A percentile compares a stretch with the other conserved stretches of the same genome.
Conservation (phyloP, 352 stramenopile genomes). For the Phytophthora sp. region DNA sequence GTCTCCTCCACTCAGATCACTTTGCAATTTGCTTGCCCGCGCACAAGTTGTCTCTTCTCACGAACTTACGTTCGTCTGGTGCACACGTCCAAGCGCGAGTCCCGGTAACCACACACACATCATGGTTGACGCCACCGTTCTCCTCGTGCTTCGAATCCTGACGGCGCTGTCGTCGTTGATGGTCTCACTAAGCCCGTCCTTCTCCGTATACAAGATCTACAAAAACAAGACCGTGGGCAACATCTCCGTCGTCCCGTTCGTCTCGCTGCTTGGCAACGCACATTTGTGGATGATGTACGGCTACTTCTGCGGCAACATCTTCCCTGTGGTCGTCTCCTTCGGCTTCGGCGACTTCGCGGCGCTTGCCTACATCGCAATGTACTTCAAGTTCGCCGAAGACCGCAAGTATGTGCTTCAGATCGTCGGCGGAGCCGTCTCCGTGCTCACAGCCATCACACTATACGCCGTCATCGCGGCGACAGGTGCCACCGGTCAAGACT, state of each 20-base stretch:
- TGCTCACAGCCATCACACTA: slow-evolving; percentile 39
- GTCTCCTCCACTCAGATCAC: slow-evolving; percentile 11
- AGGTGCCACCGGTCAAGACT: slow-evolving; percentile 39
- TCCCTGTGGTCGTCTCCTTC: slow-evolving; percentile 59
- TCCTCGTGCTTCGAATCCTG: slow-evolving; percentile 36
- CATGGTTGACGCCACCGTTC: slow-evolving; percentile 30
- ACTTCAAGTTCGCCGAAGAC: slow-evolving; percentile 54
- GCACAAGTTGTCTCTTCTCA: slow-evolving; percentile 10
- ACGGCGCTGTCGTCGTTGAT: slow-evolving; percentile 43
- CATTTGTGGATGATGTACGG: slow-evolving; percentile 58
- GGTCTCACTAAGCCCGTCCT: slow-evolving; percentile 45
- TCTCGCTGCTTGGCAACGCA: slow-evolving; percentile 47
- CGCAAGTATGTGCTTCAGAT: slow-evolving; percentile 46
- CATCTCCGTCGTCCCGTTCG: slow-evolving; percentile 48
- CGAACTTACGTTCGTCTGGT: slow-evolving; percentile 8
- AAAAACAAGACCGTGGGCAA: slow-evolving; percentile 41
- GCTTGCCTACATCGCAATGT: slow-evolving; percentile 54
- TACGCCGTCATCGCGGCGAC: slow-evolving; percentile 52
- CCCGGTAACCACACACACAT: background rate
- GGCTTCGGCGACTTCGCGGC: slow-evolving; percentile 47
- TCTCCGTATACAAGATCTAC: slow-evolving; percentile 46
- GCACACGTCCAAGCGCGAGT: slow-evolving; percentile 1
- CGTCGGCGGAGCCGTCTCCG: slow-evolving; percentile 22
- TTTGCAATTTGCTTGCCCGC: slow-evolving; percentile 28
- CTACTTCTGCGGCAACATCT: slow-evolving; percentile 52